Percentiles rank a stretch among this genome's conserved stretches.
phyloP scores from a whole-genome alignment of 768 basidiomycete genomes.

The Ramaria sp. region DNA sequence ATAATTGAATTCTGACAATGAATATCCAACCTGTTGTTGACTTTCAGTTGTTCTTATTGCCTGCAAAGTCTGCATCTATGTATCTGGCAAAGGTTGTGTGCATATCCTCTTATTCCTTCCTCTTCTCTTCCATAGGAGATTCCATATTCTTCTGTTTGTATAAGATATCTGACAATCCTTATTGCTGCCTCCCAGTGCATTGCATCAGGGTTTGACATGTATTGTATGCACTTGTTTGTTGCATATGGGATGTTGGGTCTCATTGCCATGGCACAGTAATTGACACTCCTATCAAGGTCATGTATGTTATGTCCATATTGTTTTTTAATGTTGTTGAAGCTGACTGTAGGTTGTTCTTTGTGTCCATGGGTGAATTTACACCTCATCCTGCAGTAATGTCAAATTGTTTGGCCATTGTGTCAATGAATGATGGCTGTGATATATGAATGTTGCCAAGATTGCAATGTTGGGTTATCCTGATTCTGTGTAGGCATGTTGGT shows the following conservation, averaged over 20 bases:
- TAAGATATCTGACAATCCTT: constrained; percentile 10
- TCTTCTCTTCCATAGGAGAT: not conserved
- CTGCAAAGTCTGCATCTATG: not conserved
- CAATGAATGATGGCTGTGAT: constrained; percentile 2
- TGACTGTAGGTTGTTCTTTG: constrained; percentile 12
- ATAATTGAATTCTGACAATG: too few species aligned
- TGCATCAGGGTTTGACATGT: constrained; percentile 8
- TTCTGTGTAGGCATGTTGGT: not conserved
- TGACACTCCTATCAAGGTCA: constrained; percentile 14
- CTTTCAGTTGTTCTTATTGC: too few species aligned
- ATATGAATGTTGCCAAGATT: too few species aligned
- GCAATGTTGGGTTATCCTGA: not conserved
- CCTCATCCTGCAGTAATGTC: constrained; percentile 13
- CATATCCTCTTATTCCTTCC: not conserved
- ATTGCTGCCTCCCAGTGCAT: constrained; percentile 10
- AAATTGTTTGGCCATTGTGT: constrained; percentile 10
- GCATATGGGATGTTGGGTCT: constrained; percentile 17
- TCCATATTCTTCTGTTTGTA: not conserved
- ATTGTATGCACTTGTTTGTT: constrained; percentile 10
- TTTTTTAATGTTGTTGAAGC: not conserved
- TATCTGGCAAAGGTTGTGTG: not conserved
- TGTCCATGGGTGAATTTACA: constrained; percentile 13
- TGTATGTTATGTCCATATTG: not conserved
- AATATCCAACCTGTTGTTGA: too few species aligned
- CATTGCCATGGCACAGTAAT: constrained; percentile 15